Base-by-base conservation (phyloP, 2,329 filamentous ascomycete species). In the Teratosphaeria nubilosa region DNA sequence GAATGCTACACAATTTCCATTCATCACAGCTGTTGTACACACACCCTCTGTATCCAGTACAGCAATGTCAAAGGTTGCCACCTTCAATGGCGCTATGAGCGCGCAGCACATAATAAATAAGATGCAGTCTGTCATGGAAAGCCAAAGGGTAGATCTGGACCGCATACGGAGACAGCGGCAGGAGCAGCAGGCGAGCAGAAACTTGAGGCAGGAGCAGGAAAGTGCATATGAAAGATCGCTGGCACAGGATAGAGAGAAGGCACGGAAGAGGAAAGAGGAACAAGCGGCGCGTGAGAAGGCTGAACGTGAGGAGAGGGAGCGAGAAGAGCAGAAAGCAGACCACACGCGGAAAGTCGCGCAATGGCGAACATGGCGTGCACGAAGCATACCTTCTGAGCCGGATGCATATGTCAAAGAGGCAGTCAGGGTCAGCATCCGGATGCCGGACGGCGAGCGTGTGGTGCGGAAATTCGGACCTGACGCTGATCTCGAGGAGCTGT, bases 181-280 rank as follows among this genome's bases (percentile, higher is more conserved):
- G 16, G 90, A 91, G 50, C 89, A 95, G 64, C 85, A 95, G 69
- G 85, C 90, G 1, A 83, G 87, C n/a, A 82, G 92, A 52, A 88
- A 78, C 66, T 78, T 99, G 34, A 83, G 91, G n/a, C 83, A 87
- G 60, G 85, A 96, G 72, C 94, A 99, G 71, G 91, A 97, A 70
- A 88, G 84, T 10, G 94, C 94, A 0, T 99, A 99, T 72, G 91
- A 99, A 74, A 84, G 91, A 61, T 95, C 90, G 0, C 78, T 99
- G 31, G 92, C 91, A 10, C 84, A 86, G 60, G 94, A 99, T 73
- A 81, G 91, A 45, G 91, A 96, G 72, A 86, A 92, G 22, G 88
- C 89, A 0, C 81, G 88, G 32, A 83, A 87, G 70, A 84, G 83
- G 69, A 82, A 82, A 54, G 91, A 95, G 71, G 90, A 87, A 1